Percentiles rank a stretch among this genome's conserved stretches.
phyloP scores from a whole-genome alignment of 208 protist species.

The Spongospora subterranea region DNA sequence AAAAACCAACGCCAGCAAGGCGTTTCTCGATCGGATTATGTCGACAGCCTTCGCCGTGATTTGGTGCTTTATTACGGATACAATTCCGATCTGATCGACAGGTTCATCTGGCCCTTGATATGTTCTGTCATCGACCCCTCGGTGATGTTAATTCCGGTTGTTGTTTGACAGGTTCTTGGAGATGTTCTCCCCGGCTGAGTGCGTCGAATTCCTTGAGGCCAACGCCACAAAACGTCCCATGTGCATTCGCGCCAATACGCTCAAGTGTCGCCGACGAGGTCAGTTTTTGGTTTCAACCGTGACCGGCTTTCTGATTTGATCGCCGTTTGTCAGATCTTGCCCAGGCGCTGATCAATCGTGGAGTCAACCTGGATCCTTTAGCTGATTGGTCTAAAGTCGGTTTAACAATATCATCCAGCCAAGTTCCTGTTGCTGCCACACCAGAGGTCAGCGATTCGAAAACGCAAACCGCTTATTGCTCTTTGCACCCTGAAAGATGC shows the following conservation, averaged over 20 bases:
- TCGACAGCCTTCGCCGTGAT: conserved; percentile 86
- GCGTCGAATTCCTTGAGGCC: conserved; percentile 93
- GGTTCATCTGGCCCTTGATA: neutral
- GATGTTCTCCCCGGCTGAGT: conserved; percentile 82
- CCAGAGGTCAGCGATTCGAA: neutral
- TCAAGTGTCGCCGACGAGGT: conserved; percentile 79
- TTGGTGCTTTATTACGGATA: conserved; percentile 69
- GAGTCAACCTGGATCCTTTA: conserved; percentile 95
- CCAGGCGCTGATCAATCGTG: conserved; percentile 88
- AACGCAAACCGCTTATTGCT: neutral
- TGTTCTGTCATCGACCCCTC: conserved; percentile 65
- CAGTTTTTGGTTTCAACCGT: neutral
- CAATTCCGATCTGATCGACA: conserved; percentile 14
- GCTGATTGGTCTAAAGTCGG: conserved; percentile 90
- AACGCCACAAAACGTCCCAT: conserved; percentile 95
- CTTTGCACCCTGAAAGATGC: neutral
- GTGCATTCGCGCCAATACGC: conserved; percentile 96
- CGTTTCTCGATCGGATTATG: conserved; percentile 86
- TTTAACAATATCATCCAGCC: conserved; percentile 86
- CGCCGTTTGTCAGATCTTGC: conserved; percentile 59
- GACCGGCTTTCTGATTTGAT: neutral
- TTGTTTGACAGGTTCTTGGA: conserved; percentile 90
- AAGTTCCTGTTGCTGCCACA: conserved; percentile 47
- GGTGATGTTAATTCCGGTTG: conserved; percentile 94
- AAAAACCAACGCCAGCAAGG: conserved; percentile 79